A percentile compares a stretch with the other conserved stretches of the same genome.
phyloP scores from a whole-genome alignment of 306 rosid species.

The Cicer bijugum region DNA sequence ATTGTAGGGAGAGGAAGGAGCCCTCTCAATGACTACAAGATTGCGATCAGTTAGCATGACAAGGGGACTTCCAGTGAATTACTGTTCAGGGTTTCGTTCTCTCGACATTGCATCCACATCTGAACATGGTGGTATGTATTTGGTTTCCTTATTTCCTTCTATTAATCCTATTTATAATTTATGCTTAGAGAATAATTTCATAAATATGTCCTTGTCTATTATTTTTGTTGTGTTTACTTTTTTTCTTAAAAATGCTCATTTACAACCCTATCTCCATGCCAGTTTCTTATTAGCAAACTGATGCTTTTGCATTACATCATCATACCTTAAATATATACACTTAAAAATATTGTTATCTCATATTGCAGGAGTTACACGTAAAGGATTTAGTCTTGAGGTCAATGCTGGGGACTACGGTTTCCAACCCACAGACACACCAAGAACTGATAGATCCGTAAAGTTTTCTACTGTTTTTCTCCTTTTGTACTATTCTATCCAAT shows the following conservation, averaged over 20 bases:
- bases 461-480: slow-evolving; percentile 21
- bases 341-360: slow-evolving; percentile 38
- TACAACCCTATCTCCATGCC: not conserved
- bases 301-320: slow-evolving; percentile 30
- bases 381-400: slow-evolving; percentile 81
- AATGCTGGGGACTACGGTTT: slow-evolving; percentile 87
- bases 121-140: slow-evolving; percentile 69
- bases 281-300: slow-evolving; percentile 36
- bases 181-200: slow-evolving; percentile 9
- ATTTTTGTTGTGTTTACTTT: slow-evolving; percentile 10
- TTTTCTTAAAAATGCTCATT: slow-evolving; percentile 13
- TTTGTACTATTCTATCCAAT: slow-evolving; percentile 28
- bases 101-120: slow-evolving; percentile 53
- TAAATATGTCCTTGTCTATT: not conserved
- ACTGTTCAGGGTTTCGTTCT: slow-evolving; percentile 88
- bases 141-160: slow-evolving; percentile 36
- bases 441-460: slow-evolving; percentile 94
- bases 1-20: slow-evolving; percentile 95
- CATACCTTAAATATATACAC: slow-evolving; percentile 22
- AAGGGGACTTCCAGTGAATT: slow-evolving; percentile 86
- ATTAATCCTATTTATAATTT: slow-evolving; percentile 19
- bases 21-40: slow-evolving; percentile 93
- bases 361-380: slow-evolving; percentile 82
- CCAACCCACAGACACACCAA: slow-evolving; percentile 88
- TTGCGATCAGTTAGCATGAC: slow-evolving; percentile 64